Evolutionary conservation across 2,329 filamentous ascomycete species (phyloP).

Genomic region (Aspergillus luchuensis): DNA sequence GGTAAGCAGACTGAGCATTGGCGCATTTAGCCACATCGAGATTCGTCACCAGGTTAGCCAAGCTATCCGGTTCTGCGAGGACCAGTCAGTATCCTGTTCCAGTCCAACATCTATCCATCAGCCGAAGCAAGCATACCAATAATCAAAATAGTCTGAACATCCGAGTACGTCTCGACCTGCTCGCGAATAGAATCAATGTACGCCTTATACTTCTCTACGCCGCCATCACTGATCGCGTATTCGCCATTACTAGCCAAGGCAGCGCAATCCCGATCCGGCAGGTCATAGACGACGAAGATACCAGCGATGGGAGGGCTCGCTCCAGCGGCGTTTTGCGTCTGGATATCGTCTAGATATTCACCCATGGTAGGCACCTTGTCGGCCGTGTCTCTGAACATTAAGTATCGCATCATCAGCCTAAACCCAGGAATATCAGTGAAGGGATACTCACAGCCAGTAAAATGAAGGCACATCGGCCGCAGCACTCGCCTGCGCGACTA

Average conservation of each 20-base stretch:
- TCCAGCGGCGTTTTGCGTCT: conserved; percentile 51
- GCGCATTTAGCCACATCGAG: conserved; percentile 57
- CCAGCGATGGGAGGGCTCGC: conserved; percentile 51
- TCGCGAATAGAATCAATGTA: conserved; percentile 59
- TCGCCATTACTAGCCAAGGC: conserved; percentile 66
- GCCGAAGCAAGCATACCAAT: conserved; percentile 43
- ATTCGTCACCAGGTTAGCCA: conserved; percentile 66
- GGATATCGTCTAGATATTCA: conserved; percentile 51
- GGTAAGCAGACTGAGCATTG: conserved; percentile 57
- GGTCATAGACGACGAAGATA: conserved; percentile 63
- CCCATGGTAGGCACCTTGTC: conserved; percentile 54
- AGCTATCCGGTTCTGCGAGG: conserved; percentile 61
- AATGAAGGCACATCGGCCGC: conserved; percentile 56
- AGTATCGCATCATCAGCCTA: neutral
- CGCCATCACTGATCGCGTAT: conserved; percentile 56
- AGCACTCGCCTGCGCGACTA: conserved; percentile 53
- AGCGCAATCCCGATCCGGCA: conserved; percentile 65
- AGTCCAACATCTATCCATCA: neutral
- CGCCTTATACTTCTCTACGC: conserved; percentile 54
- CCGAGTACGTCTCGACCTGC: conserved; percentile 57
- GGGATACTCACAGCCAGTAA: conserved; percentile 52
- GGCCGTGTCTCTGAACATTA: conserved; percentile 44
- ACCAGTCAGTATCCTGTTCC: conserved; percentile 29
- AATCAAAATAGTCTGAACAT: conserved; percentile 53
- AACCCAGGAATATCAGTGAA: neutral